phyloP scores from a whole-genome alignment of 176 grass and related monocot genomes.

The Typha latifolia region DNA sequence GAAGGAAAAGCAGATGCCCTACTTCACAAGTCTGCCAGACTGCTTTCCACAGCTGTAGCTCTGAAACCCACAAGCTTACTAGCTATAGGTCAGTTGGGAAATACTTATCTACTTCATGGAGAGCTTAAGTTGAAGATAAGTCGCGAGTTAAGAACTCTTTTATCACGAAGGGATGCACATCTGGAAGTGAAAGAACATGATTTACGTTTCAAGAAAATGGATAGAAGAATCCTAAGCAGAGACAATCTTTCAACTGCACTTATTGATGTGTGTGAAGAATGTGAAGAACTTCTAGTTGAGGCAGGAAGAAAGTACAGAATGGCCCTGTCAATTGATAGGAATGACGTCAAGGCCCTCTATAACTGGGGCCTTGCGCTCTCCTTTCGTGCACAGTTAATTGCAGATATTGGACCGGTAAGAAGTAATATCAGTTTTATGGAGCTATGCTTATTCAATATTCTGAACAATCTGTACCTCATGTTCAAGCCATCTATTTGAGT shows the following conservation, averaged over 20 bases:
- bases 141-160: slow-evolving; percentile 66
- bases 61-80: slow-evolving; percentile 58
- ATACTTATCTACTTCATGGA: slow-evolving; percentile 75
- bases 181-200: slow-evolving; percentile 19
- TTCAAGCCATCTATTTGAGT: too few relatives aligned
- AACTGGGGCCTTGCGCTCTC: slow-evolving; percentile 84
- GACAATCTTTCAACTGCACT: slow-evolving; percentile 44
- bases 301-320: slow-evolving; percentile 74
- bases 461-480: too few relatives aligned
- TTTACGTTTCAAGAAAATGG: slow-evolving; percentile 41
- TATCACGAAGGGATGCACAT: slow-evolving; percentile 30
- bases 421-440: slow-evolving; percentile 8
- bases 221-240: slow-evolving; percentile 38
- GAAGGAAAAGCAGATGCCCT: slow-evolving; percentile 47
- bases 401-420: slow-evolving; percentile 91
- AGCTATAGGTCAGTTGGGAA: slow-evolving; percentile 85
- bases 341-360: slow-evolving; percentile 68
- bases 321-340: slow-evolving; percentile 61
- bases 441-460: background rate
- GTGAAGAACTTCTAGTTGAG: slow-evolving; percentile 72
- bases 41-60: slow-evolving; percentile 61
- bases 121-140: slow-evolving; percentile 95
- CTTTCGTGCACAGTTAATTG: slow-evolving; percentile 72
- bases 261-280: slow-evolving; percentile 70
- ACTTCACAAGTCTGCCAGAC: slow-evolving; percentile 66